Percentiles rank a stretch among this genome's conserved stretches.
These are phyloP conservation scores for Yarrowia galli DNA, from an alignment of 1,139 yeast species.

Conservation along the genomic window DNA sequence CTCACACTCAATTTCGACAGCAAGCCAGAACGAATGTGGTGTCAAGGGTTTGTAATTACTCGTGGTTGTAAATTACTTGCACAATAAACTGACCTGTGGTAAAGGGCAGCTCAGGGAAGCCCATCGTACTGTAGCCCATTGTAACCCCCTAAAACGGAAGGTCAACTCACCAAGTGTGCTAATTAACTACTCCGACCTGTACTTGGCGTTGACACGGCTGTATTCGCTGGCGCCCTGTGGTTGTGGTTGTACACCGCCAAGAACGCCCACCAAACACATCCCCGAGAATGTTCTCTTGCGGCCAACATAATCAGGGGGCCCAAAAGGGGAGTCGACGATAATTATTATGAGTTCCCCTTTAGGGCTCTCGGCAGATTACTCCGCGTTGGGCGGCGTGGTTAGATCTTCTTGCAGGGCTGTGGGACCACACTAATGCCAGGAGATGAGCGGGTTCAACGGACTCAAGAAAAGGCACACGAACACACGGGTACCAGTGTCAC, in stretches of 20 bases:
- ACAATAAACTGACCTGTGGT: no score
- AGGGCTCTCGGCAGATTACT: conserved; percentile 1
- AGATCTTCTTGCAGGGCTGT: no score
- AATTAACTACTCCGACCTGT: no score
- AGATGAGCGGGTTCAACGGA: no score
- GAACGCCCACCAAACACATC: neutral
- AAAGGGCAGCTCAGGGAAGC: no score
- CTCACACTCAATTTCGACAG: conserved; percentile 3
- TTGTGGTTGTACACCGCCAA: neutral
- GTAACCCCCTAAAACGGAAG: neutral
- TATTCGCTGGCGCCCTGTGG: neutral
- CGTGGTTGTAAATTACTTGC: no score
- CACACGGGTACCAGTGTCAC: no score
- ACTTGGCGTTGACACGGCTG: neutral
- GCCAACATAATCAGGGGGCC: neutral
- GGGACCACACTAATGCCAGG: no score
- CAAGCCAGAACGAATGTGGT: no score
- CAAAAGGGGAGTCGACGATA: neutral
- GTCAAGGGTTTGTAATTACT: no score
- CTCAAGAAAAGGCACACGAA: no score
- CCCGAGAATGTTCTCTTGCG: neutral
- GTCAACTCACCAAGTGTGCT: neutral
- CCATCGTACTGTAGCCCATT: no score
- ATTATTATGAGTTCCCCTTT: neutral
- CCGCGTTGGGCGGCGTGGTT: neutral